Conservation (phyloP, 2,329 filamentous ascomycete species). For the Fusarium lateritium region DNA sequence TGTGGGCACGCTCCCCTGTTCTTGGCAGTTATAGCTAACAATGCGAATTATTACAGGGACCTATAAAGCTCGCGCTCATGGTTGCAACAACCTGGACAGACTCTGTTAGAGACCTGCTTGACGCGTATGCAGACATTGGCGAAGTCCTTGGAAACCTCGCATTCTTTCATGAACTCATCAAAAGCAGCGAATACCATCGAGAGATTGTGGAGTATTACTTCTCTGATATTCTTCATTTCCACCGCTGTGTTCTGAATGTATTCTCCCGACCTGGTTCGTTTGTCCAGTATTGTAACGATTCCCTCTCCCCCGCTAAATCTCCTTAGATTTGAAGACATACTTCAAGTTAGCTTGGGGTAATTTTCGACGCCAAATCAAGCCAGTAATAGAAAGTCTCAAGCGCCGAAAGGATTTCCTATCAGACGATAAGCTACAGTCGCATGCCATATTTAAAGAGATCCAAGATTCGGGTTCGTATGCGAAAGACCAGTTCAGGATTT, state of each 20-base stretch:
- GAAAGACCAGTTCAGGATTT: accelerated
- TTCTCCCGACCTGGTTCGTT: not conserved
- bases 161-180: not conserved
- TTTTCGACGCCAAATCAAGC: accelerated
- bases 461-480: not conserved
- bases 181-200: not conserved
- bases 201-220: conserved; percentile 2
- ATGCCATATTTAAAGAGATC: conserved; percentile 1
- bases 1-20: accelerated
- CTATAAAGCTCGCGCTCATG: conserved; percentile 16
- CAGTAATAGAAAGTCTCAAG: not conserved
- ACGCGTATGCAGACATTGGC: conserved; percentile 1
- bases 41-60: not conserved
- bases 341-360: not conserved
- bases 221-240: not conserved
- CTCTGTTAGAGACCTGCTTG: not conserved
- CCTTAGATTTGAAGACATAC: no score
- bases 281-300: accelerated
- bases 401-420: not conserved
- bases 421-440: not conserved
- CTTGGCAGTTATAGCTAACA: no score
- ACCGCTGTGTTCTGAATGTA: not conserved
- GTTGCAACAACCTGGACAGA: not conserved
- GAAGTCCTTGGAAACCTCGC: accelerated
- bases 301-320: no score